Percentiles rank a stretch among this genome's conserved stretches.
Conservation (phyloP, 192 early-diverging fungal genomes). For the Backusella tarrabulga region DNA sequence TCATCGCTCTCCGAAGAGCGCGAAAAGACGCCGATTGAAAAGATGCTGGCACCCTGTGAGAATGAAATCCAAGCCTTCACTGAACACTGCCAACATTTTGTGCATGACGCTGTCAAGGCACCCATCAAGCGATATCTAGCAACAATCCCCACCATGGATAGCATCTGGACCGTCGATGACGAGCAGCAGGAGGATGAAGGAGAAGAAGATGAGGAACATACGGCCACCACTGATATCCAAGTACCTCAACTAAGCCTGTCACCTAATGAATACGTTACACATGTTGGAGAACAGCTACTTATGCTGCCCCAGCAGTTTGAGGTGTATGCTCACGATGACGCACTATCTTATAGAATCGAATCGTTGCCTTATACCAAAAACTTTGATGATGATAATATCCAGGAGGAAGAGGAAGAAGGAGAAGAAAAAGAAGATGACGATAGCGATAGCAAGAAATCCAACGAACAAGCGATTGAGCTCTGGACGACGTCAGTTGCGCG, state of each 20-base stretch:
- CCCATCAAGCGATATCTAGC: slow-evolving; percentile 16
- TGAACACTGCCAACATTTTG: slow-evolving; percentile 16
- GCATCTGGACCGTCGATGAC: background rate
- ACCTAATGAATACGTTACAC: slow-evolving; percentile 66
- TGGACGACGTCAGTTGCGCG: slow-evolving; percentile 71
- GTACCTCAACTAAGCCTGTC: slow-evolving; percentile 54
- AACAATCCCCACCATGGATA: background rate
- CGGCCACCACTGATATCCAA: slow-evolving; percentile 1
- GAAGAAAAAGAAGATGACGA: slow-evolving; percentile 27
- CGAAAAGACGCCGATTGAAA: background rate
- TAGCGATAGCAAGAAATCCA: slow-evolving; percentile 44
- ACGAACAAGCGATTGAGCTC: slow-evolving; percentile 34
- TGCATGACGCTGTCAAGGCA: slow-evolving; percentile 16
- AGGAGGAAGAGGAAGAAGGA: slow-evolving; percentile 27
- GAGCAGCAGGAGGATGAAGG: slow-evolving; percentile 1
- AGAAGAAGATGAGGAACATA: slow-evolving; percentile 12
- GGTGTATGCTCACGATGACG: slow-evolving; percentile 53
- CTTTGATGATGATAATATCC: background rate
- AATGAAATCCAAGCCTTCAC: background rate
- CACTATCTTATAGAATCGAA: slow-evolving; percentile 44
- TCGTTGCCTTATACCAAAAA: slow-evolving; percentile 36
- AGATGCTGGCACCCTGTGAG: background rate
- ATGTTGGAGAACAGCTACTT: slow-evolving; percentile 65
- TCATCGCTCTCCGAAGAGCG: background rate
- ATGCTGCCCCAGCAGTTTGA: slow-evolving; percentile 71